Conservation (phyloP, 495 filamentous ascomycete genomes). For the Penicillium psychrofluorescens region DNA sequence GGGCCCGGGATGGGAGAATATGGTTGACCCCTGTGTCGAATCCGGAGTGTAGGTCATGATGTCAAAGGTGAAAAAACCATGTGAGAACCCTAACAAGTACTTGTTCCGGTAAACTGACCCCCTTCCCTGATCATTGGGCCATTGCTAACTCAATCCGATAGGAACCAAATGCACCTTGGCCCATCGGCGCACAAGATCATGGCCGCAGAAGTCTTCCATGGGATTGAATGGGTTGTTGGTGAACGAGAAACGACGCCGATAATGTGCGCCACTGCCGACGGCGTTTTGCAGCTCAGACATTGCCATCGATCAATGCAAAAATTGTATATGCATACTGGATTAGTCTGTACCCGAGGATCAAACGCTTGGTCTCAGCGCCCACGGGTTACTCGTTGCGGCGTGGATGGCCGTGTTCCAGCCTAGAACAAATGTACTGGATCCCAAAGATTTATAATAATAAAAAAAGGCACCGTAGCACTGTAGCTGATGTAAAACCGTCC, state of each 20-base stretch:
- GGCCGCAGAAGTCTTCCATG: conserved; percentile 38
- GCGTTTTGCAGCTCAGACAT: conserved; percentile 21
- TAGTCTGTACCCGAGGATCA: conserved; percentile 10
- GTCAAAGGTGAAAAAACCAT: conserved; percentile 27
- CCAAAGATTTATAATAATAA: not conserved
- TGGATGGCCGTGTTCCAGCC: conserved; percentile 1
- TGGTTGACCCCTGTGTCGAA: conserved; percentile 29
- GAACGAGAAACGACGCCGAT: conserved; percentile 3
- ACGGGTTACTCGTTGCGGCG: conserved; percentile 2
- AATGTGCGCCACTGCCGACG: conserved; percentile 14
- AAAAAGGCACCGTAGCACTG: conserved; percentile 16
- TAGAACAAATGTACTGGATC: too few species aligned
- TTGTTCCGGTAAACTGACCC: conserved; percentile 41
- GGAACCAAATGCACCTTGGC: conserved; percentile 48
- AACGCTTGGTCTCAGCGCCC: not conserved
- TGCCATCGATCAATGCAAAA: conserved; percentile 9
- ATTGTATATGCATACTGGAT: not conserved
- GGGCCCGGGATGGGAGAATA: conserved; percentile 34
- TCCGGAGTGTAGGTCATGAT: conserved; percentile 24
- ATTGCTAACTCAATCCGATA: conserved; percentile 13
- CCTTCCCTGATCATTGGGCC: not conserved
- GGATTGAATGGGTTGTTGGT: conserved; percentile 34
- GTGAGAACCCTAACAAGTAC: conserved; percentile 40
- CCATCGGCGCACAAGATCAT: conserved; percentile 42
- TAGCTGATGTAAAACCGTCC: conserved; percentile 1